Evolutionary conservation across 768 basidiomycete genomes (phyloP).

Genomic region (Tylopilus plumbeoviolaceoides): DNA sequence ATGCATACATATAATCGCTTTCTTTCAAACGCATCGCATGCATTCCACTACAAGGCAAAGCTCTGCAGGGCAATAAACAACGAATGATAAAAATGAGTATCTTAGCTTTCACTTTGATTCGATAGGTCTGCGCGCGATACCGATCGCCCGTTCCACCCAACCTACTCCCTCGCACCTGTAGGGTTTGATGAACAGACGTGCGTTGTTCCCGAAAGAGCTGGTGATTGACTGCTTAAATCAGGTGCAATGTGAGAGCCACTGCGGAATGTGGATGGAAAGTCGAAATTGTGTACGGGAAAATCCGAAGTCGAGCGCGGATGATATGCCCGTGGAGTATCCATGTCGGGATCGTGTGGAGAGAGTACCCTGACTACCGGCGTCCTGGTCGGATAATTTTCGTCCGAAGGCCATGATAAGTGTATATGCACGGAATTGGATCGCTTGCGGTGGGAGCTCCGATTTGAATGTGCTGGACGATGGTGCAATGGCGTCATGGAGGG

Average conservation of each 20-base stretch:
- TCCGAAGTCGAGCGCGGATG: slow-evolving; percentile 5
- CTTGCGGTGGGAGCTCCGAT: neutral
- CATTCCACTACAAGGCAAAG: too few species aligned
- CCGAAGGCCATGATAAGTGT: slow-evolving; percentile 12
- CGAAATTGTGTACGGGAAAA: slow-evolving; percentile 23
- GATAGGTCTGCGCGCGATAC: too few species aligned
- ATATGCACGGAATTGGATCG: slow-evolving; percentile 4
- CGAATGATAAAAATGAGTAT: too few species aligned
- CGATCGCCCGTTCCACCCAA: neutral
- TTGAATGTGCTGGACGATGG: neutral
- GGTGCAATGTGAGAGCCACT: slow-evolving; percentile 12
- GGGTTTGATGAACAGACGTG: neutral
- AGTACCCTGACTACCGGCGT: slow-evolving; percentile 18
- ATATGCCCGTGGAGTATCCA: slow-evolving; percentile 20
- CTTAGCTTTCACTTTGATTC: too few species aligned
- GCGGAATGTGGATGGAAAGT: slow-evolving; percentile 29
- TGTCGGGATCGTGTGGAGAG: slow-evolving; percentile 11
- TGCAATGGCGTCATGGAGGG: neutral
- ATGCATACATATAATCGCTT: too few species aligned
- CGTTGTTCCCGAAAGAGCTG: neutral
- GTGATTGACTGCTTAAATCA: slow-evolving; percentile 16
- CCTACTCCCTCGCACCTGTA: slow-evolving; percentile 7
- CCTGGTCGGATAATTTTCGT: slow-evolving; percentile 14
- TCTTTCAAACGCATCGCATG: too few species aligned
- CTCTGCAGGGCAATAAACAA: too few species aligned